Conservation (phyloP, 176 grass and related monocot genomes). For the Paspalum notatum region DNA sequence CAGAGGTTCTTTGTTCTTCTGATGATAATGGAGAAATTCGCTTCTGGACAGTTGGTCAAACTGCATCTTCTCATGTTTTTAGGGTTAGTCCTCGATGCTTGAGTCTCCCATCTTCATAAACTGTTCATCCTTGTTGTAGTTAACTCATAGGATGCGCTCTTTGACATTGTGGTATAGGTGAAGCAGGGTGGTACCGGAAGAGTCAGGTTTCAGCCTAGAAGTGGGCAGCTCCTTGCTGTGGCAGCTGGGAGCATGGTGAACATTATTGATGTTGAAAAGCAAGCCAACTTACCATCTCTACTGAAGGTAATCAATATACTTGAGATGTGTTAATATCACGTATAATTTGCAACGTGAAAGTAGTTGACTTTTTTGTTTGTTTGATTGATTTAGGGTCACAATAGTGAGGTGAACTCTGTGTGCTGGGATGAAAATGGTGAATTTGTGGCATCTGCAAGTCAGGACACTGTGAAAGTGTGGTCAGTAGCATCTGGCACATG, state of each 20-base stretch:
- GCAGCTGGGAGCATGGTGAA: conserved; percentile 70
- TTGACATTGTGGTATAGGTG: conserved; percentile 35
- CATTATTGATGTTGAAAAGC: conserved; percentile 80
- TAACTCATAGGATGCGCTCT: conserved; percentile 17
- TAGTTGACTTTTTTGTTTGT: conserved; percentile 1
- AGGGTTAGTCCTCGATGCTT: conserved; percentile 51
- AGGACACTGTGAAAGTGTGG: conserved; percentile 91
- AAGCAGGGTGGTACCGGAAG: conserved; percentile 70
- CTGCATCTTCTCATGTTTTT: conserved; percentile 35
- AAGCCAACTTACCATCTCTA: conserved; percentile 42
- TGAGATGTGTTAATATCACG: background rate
- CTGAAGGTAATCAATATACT: conserved; percentile 60
- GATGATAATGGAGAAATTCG: conserved; percentile 72
- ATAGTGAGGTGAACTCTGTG: conserved; percentile 63
- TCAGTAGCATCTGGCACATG: conserved; percentile 55
- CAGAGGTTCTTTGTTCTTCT: conserved; percentile 62
- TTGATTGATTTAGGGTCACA: conserved; percentile 60
- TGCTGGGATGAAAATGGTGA: conserved; percentile 95
- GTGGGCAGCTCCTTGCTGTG: conserved; percentile 80
- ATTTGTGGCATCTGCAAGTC: conserved; percentile 79
- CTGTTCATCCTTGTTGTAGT: background rate
- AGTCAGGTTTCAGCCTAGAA: conserved; percentile 86
- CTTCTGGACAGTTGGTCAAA: conserved; percentile 71
- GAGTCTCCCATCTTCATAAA: background rate
- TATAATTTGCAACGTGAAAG: background rate